A percentile compares a stretch with the other conserved stretches of the same genome.
These are phyloP conservation scores for Candida dajiaensis DNA, from an alignment of 805 yeast species.

Conservation along the genomic window DNA sequence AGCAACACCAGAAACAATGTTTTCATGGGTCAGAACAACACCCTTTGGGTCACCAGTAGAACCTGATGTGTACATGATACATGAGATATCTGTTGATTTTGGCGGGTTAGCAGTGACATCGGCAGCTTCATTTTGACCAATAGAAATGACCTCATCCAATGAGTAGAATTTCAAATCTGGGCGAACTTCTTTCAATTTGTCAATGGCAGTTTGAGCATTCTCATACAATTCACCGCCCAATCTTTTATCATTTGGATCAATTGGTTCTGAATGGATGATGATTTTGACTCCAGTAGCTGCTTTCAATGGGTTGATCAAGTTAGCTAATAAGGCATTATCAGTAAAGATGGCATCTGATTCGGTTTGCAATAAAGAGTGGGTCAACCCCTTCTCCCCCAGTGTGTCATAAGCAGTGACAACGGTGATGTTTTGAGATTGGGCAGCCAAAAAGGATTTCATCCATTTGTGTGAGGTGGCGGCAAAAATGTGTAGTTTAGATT, in stretches of 20 bases:
- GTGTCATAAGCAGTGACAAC: constrained; percentile 96
- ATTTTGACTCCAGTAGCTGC: constrained; percentile 54
- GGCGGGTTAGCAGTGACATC: constrained; percentile 36
- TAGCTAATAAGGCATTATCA: constrained; percentile 65
- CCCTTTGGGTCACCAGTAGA: constrained; percentile 83
- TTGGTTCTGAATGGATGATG: constrained; percentile 64
- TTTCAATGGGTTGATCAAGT: constrained; percentile 67
- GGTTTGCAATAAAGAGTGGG: constrained; percentile 81
- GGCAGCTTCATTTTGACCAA: constrained; percentile 50
- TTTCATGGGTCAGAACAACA: constrained; percentile 56
- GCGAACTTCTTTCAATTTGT: constrained; percentile 54
- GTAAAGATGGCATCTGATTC: constrained; percentile 75
- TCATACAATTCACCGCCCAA: constrained; percentile 52
- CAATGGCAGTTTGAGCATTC: constrained; percentile 52
- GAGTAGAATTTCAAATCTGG: constrained; percentile 71
- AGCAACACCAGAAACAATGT: constrained; percentile 77
- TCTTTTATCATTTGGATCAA: constrained; percentile 60
- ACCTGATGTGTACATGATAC: constrained; percentile 70
- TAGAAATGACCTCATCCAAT: constrained; percentile 53
- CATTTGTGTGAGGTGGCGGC: constrained; percentile 86
- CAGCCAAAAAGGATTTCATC: constrained; percentile 83
- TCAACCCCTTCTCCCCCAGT: constrained; percentile 81
- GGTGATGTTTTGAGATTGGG: constrained; percentile 74
- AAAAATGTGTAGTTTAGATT: constrained; percentile 70
- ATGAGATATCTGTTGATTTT: constrained; percentile 43